phyloP scores from a whole-genome alignment of 2,329 filamentous ascomycete genomes.

The Rhynchosporium secalis region DNA sequence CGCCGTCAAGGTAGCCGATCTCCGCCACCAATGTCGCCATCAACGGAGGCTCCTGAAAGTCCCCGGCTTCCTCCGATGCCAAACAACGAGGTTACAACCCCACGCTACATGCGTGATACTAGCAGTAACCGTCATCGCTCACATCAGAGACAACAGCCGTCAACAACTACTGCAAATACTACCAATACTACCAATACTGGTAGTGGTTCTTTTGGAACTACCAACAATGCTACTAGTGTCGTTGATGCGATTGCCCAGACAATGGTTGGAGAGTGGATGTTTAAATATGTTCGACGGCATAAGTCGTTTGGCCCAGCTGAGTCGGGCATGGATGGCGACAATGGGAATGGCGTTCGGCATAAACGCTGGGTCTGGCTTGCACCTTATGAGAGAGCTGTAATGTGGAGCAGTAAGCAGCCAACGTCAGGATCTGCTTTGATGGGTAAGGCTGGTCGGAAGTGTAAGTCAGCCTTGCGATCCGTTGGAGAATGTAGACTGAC shows the following conservation, averaged over 20 bases:
- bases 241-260: conserved; percentile 97
- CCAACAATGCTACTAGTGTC: conserved; percentile 71
- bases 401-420: conserved; percentile 98
- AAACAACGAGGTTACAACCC: conserved; percentile 68
- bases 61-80: conserved; percentile 72
- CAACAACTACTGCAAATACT: conserved; percentile 59
- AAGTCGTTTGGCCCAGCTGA: conserved; percentile 87
- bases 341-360: conserved; percentile 70
- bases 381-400: conserved; percentile 90
- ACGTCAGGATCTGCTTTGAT: conserved; percentile 82
- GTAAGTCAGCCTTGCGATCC: conserved; percentile 57
- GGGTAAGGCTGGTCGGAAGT: conserved; percentile 91
- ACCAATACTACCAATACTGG: conserved; percentile 43
- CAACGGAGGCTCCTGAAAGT: conserved; percentile 67
- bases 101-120: conserved; percentile 46
- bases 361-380: conserved; percentile 99
- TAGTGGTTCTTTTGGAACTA: conserved; percentile 55
- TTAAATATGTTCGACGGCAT: conserved; percentile 81
- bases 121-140: conserved; percentile 46
- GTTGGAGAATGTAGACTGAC: conserved; percentile 36
- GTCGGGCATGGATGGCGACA: conserved; percentile 65
- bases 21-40: conserved; percentile 65
- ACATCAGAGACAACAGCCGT: conserved; percentile 59
- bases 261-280: conserved; percentile 98
- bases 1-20: conserved; percentile 58